These are phyloP conservation scores for Reutealis trisperma DNA, from an alignment of 345 rosid genomes.

Conservation along the genomic window DNA sequence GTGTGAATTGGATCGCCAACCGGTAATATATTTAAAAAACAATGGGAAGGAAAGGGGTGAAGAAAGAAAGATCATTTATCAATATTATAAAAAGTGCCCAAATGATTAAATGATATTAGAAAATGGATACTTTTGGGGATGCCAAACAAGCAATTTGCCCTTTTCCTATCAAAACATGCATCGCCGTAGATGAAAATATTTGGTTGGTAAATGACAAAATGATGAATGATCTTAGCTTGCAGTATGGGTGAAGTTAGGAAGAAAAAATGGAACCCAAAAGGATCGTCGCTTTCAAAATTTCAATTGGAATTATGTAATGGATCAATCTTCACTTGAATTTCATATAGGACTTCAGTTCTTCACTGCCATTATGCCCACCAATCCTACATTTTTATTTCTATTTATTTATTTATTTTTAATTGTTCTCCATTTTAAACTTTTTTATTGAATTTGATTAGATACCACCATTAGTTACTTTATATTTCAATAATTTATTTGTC, in stretches of 20 bases:
- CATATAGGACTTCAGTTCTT: too few relatives aligned
- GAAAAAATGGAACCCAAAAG: not conserved
- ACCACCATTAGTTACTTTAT: too few relatives aligned
- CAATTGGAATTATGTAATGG: not conserved
- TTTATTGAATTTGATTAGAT: too few relatives aligned
- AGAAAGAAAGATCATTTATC: too few relatives aligned
- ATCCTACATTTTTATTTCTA: too few relatives aligned
- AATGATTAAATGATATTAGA: not conserved
- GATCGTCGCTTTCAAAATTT: not conserved
- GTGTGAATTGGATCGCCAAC: too few relatives aligned
- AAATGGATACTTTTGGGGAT: not conserved
- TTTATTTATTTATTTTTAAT: too few relatives aligned
- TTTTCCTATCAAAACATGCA: not conserved
- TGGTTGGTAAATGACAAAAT: slow-evolving; percentile 7
- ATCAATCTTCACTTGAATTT: not conserved
- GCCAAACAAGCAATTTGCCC: not conserved
- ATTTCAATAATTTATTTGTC: too few relatives aligned
- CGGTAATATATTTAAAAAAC: too few relatives aligned
- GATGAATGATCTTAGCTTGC: slow-evolving; percentile 14
- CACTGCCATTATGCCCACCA: too few relatives aligned
- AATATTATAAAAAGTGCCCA: not conserved
- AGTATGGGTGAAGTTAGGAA: not conserved
- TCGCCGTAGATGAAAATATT: not conserved
- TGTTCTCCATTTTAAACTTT: too few relatives aligned
- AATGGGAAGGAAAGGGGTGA: too few relatives aligned